Evolutionary conservation across 352 stramenopile genomes (phyloP).

Genomic region (Pythium insidiosum): DNA sequence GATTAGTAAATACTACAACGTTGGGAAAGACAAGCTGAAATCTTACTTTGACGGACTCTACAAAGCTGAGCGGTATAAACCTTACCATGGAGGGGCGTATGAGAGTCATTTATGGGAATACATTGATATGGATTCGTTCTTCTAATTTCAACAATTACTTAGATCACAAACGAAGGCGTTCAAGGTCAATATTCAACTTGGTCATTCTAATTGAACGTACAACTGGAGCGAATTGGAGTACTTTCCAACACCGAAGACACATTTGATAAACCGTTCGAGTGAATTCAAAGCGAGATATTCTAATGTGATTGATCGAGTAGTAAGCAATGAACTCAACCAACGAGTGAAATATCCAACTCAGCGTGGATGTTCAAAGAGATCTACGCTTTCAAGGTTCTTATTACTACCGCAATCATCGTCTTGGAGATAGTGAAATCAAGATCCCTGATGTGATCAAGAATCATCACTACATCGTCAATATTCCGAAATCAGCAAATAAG

Average conservation of each 20-base stretch:
- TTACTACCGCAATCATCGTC: constrained; percentile 12
- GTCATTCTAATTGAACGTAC: constrained; percentile 5
- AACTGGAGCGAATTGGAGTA: constrained; percentile 2
- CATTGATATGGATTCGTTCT: neutral
- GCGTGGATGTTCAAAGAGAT: constrained; percentile 8
- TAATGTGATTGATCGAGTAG: constrained; percentile 8
- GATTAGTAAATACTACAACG: neutral
- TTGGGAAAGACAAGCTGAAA: neutral
- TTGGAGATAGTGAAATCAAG: constrained; percentile 11
- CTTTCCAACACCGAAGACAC: constrained; percentile 7
- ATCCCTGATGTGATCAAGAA: constrained; percentile 9
- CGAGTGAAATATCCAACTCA: constrained; percentile 10
- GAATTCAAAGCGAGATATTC: constrained; percentile 12
- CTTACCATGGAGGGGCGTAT: neutral
- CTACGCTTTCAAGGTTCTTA: constrained; percentile 12
- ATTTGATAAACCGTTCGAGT: constrained; percentile 8
- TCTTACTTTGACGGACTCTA: neutral
- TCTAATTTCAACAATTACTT: neutral
- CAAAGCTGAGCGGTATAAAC: neutral
- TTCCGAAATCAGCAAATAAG: constrained; percentile 1
- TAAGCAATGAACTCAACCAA: constrained; percentile 12
- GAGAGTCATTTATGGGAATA: neutral
- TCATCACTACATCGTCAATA: constrained; percentile 17
- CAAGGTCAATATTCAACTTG: constrained; percentile 13
- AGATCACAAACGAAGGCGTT: constrained; percentile 5